Base-by-base conservation (phyloP, 1,139 yeast species). In the Taiozyma sp. region DNA sequence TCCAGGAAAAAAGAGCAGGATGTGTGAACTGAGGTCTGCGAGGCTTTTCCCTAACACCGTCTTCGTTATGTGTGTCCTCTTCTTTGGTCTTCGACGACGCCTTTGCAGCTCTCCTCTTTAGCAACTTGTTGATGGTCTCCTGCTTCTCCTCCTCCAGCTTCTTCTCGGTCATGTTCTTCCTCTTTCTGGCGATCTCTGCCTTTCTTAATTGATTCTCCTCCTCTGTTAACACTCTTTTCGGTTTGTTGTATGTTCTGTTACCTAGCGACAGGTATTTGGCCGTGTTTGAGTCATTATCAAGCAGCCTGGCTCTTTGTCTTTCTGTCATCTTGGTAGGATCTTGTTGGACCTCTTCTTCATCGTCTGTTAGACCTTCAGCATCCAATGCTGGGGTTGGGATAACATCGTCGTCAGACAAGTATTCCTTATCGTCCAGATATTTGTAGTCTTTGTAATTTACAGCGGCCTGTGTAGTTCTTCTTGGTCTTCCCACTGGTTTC, bases 141-240 rank as follows among this genome's bases (percentile, higher is more conserved):
- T 85, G 81, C 67, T 93, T 93, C 67, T 93, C 99, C 67, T 90
- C 97, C 64, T 91, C 98, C 42, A 89, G 72, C 56, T 87, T 82
- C 70, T 87, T 85, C 62, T 85, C 92, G 58, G 87, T 85, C 63
- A 91, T 79, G 64, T 93, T 93, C 66, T 87, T 87, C 57, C 99
- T 78, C 66, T 92, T 81, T 60, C 99, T 79, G 0, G 97, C 93
- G 63, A 82, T 84, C 65, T 93, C 99, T 1, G 96, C 92, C 56
- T 91, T 83, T 43, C 91, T 78, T 53, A 90, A 70, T 40, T 89
- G 89, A 42, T 83, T 78, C 68, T 92, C 96, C 65, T 93, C 97
- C 53, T 85, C 97, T 0, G 96, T 85, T 51, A 88, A 77, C 6
- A 72, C 72, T 62, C 79, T 81, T 58, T 74, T 74, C 14, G 41